These are phyloP conservation scores for Amylocarpus encephaloides DNA, from an alignment of 2,329 filamentous ascomycete genomes.

Conservation along the genomic window DNA sequence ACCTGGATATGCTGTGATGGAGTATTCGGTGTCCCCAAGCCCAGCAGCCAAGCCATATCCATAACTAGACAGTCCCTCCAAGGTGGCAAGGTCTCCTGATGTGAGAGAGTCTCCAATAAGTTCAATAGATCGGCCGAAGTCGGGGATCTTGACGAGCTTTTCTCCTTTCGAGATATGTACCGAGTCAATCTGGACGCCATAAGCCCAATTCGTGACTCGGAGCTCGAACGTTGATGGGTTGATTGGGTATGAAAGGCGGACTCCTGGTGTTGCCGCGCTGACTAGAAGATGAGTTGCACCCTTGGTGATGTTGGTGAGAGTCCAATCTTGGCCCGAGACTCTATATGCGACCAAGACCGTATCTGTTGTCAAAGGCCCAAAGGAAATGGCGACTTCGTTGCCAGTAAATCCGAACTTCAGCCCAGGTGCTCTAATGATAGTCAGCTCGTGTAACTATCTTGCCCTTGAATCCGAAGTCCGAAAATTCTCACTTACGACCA, in stretches of 20 bases:
- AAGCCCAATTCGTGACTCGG: conserved; percentile 55
- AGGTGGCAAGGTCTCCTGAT: conserved; percentile 50
- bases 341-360: conserved; percentile 49
- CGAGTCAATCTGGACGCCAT: conserved; percentile 49
- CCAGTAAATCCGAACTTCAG: conserved; percentile 25
- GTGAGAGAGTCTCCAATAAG: conserved; percentile 45
- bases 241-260: conserved; percentile 38
- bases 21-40: conserved; percentile 52
- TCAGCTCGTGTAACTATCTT: not conserved
- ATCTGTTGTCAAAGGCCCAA: conserved; percentile 26
- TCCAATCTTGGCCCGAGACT: conserved; percentile 53
- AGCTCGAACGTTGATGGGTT: conserved; percentile 47
- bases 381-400: conserved; percentile 20
- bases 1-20: conserved; percentile 51
- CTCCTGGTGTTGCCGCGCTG: conserved; percentile 38
- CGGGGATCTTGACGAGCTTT: conserved; percentile 39
- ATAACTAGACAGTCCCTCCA: conserved; percentile 51
- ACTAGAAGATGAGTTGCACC: conserved; percentile 51
- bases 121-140: conserved; percentile 35
- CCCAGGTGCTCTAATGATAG: conserved; percentile 32
- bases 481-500: conserved; percentile 43
- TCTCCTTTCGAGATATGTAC: conserved; percentile 43
- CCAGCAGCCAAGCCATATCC: conserved; percentile 50
- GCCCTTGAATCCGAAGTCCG: not conserved
- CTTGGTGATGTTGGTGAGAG: conserved; percentile 53